Base-by-base conservation (phyloP, 139 green algal species). In the Desmodesmus armatus region DNA sequence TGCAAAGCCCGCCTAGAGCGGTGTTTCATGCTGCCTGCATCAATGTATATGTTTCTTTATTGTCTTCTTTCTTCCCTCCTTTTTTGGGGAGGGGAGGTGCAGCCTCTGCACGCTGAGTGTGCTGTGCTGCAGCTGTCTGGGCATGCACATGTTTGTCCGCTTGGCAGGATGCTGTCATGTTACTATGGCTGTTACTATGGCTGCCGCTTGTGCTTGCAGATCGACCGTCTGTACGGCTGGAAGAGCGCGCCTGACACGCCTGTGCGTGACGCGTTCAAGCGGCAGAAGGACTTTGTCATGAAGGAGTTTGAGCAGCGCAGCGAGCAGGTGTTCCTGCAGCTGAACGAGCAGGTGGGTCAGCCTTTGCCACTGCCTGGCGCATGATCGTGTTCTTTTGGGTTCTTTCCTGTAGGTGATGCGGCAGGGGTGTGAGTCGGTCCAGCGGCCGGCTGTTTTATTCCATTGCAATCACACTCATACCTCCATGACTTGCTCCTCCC, bases 161-260 rank as follows among this genome's bases (percentile, higher is more conserved):
- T 55, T 55, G 47, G 47, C 47, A 23, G 47, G n/a, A 17, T 31
- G 53, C 53, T 23, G 25, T 17, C 6, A 63, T 23, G 53, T 63
- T 63, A 21, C 53, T 63, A 21, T 3, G 5, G 7, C 7, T 15
- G 25, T 19, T 63, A 27, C n/a, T 78, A 40, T 31, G 55, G 40
- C 2, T 41, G 19, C 33, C 39, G 70, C 0, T 55, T 29, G 2
- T 40, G 70, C 41, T 21, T 60, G 9, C 87, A 95, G 91, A 85
- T 98, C 15, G 96, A 99, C 89, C 91, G 97, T 11, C 88, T 99
- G 82, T 99, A 97, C 89, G 91, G 93, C 47, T 99, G 97, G 97
- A 95, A 99, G 67, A 77, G 69, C 7, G 75, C 88, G 15, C 35
- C 86, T 19, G 96, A 99, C 81, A 67, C 78, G 15, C 94, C 96